A percentile compares a stretch with the other conserved stretches of the same genome.
phyloP scores from a whole-genome alignment of 495 filamentous ascomycete genomes.

The Usnea hakonensis region DNA sequence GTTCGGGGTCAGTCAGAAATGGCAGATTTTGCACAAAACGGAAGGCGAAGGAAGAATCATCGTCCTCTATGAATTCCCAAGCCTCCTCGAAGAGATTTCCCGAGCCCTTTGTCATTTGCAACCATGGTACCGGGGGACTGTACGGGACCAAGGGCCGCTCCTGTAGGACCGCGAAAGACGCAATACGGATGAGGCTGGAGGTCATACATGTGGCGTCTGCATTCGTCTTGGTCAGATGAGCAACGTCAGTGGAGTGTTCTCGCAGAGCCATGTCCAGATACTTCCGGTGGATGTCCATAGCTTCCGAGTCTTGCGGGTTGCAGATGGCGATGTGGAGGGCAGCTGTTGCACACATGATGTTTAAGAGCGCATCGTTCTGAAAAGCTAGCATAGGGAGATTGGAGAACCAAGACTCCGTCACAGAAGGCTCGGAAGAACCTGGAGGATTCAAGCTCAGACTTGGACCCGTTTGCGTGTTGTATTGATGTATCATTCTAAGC shows the following conservation, averaged over 20 bases:
- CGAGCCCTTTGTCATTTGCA: conserved; percentile 23
- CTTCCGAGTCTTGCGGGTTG: conserved; percentile 14
- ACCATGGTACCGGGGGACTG: conserved; percentile 33
- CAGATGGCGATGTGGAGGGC: conserved; percentile 26
- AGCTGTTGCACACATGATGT: conserved; percentile 30
- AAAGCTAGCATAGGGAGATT: conserved; percentile 29
- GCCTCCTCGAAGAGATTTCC: conserved; percentile 22
- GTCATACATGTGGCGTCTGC: conserved; percentile 33
- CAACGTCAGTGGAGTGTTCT: conserved; percentile 31
- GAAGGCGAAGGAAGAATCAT: conserved; percentile 17
- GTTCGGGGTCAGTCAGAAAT: conserved; percentile 10
- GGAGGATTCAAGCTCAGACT: conserved; percentile 10
- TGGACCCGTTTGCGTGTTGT: conserved; percentile 22
- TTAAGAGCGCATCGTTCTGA: conserved; percentile 30
- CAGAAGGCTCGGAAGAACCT: conserved; percentile 10
- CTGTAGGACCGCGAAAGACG: conserved; percentile 27
- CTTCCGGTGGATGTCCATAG: conserved; percentile 24
- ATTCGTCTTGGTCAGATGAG: conserved; percentile 25
- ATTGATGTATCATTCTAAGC: conserved; percentile 32
- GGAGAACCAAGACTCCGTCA: conserved; percentile 22
- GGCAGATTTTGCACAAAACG: conserved; percentile 20
- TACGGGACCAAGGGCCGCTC: conserved; percentile 30
- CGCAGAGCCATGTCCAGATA: conserved; percentile 32
- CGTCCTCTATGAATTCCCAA: conserved; percentile 20
- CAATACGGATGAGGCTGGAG: conserved; percentile 23